These are phyloP conservation scores for Aspergillus heteromorphus DNA, from an alignment of 495 filamentous ascomycete species.

Conservation along the genomic window DNA sequence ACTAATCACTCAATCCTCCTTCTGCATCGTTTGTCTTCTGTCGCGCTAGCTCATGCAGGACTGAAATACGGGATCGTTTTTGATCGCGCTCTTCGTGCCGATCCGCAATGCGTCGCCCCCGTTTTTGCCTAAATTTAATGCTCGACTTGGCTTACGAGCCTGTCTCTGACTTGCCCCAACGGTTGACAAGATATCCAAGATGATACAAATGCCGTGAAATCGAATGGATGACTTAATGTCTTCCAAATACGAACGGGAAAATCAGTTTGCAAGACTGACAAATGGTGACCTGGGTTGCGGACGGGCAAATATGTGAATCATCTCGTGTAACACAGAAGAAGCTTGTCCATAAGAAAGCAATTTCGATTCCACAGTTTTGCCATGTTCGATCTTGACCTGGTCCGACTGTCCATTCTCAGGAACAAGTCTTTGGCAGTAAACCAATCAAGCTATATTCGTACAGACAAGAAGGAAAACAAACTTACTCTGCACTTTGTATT, in stretches of 20 bases:
- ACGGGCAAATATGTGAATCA: conserved; percentile 21
- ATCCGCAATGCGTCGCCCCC: conserved; percentile 9
- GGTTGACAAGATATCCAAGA: conserved; percentile 11
- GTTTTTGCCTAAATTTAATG: background rate
- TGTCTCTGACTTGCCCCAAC: conserved; percentile 18
- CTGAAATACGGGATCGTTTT: conserved; percentile 7
- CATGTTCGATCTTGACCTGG: background rate
- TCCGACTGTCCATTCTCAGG: background rate
- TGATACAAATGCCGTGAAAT: conserved; percentile 14
- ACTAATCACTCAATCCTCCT: conserved; percentile 37
- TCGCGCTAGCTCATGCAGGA: conserved; percentile 14
- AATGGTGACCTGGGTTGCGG: conserved; percentile 27
- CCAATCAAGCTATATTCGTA: too few species aligned
- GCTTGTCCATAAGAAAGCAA: conserved; percentile 6
- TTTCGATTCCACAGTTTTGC: background rate
- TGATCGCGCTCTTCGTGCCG: conserved; percentile 16
- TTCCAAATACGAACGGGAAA: conserved; percentile 13
- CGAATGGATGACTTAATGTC: conserved; percentile 10
- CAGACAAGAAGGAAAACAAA: too few species aligned
- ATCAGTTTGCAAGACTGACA: conserved; percentile 12
- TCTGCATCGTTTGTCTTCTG: conserved; percentile 24
- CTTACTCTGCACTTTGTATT: too few species aligned
- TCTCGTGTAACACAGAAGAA: conserved; percentile 18
- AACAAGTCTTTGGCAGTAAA: background rate
- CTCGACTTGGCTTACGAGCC: conserved; percentile 22